phyloP scores from a whole-genome alignment of 179 eudicot genomes.

The Dionaea muscipula region DNA sequence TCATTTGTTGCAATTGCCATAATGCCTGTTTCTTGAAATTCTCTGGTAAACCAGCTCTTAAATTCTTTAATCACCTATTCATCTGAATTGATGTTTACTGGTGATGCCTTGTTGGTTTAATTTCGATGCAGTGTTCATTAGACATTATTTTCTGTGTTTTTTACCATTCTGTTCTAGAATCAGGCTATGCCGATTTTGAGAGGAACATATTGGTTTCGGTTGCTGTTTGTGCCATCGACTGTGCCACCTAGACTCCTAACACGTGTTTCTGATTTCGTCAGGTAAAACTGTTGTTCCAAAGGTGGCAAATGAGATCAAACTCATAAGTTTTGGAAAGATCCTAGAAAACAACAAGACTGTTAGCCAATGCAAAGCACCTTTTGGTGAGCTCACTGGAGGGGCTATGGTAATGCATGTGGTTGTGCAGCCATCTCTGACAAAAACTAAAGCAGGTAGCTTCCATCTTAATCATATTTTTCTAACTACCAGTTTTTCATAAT shows the following conservation, averaged over 20 bases:
- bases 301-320: slow-evolving; percentile 72
- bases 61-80: too few relatives aligned
- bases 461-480: background rate
- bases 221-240: background rate
- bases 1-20: too few relatives aligned
- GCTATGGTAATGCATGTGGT: slow-evolving; percentile 93
- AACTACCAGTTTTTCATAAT: background rate
- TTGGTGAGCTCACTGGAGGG: slow-evolving; percentile 73
- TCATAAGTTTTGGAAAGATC: slow-evolving; percentile 79
- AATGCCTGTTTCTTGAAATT: too few relatives aligned
- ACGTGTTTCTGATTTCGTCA: slow-evolving; percentile 10
- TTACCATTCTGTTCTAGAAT: too few relatives aligned
- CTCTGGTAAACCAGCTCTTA: too few relatives aligned
- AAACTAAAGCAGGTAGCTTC: slow-evolving; percentile 69
- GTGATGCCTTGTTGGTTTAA: too few relatives aligned
- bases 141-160: too few relatives aligned
- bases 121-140: too few relatives aligned
- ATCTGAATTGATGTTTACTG: too few relatives aligned
- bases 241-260: background rate
- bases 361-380: slow-evolving; percentile 75
- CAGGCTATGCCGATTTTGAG: too few relatives aligned
- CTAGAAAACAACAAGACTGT: slow-evolving; percentile 81
- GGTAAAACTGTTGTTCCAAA: slow-evolving; percentile 73
- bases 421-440: slow-evolving; percentile 74
- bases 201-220: too few relatives aligned